A percentile compares a stretch with the other conserved stretches of the same genome.
These are phyloP conservation scores for Zoysia matrella DNA, from an alignment of 202 grass and related monocot species.

Conservation along the genomic window DNA sequence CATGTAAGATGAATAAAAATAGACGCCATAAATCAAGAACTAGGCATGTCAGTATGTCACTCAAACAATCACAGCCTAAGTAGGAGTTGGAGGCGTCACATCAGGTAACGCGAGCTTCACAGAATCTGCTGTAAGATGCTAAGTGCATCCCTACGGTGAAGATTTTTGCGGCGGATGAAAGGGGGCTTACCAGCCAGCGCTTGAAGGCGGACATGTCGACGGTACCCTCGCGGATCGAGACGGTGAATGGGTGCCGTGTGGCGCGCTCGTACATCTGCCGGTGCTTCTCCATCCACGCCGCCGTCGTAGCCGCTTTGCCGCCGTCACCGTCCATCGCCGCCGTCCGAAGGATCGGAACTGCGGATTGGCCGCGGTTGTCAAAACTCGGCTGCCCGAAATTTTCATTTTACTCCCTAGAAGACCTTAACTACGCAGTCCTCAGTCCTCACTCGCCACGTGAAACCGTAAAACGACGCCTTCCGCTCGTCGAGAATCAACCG, in stretches of 20 bases:
- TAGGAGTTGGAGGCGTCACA: neutral
- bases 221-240: conserved; percentile 77
- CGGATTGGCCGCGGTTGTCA: neutral
- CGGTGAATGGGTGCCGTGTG: conserved; percentile 78
- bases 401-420: too few species aligned
- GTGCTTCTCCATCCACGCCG: conserved; percentile 60
- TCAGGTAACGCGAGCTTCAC: neutral
- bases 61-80: neutral
- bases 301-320: conserved; percentile 42
- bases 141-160: neutral
- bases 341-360: conserved; percentile 21
- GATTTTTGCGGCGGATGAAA: neutral
- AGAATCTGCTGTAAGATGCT: neutral
- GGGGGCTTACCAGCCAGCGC: conserved; percentile 73
- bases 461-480: too few species aligned
- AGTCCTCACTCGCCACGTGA: too few species aligned
- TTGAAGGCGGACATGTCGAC: conserved; percentile 76
- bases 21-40: conserved; percentile 6
- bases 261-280: conserved; percentile 62
- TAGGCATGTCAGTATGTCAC: neutral
- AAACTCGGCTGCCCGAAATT: too few species aligned
- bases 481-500: too few species aligned
- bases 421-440: too few species aligned
- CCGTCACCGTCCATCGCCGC: conserved; percentile 47
- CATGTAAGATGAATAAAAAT: neutral